Evolutionary conservation across 1,284 basidiomycete genomes (phyloP), one percentile per base, ranked within the genome.

Genomic region (Heimioporus retisporus): DNA sequence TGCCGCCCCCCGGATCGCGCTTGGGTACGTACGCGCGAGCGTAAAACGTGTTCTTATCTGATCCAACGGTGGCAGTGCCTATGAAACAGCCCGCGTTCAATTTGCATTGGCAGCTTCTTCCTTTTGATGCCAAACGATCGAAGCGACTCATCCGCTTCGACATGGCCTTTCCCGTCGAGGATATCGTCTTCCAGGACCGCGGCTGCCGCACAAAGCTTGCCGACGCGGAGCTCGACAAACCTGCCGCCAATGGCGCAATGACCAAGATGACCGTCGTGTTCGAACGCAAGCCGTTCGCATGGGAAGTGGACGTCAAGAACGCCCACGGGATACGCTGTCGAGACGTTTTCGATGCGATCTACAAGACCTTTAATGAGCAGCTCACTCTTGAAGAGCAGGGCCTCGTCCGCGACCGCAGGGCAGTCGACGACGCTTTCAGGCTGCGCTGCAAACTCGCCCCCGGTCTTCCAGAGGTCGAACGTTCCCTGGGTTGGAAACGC

Each of bases 301-400:
- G 86, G 84, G 80, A 81, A 13, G 78, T 90, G 63, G 70, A 77
- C 55, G 81, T 88, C 63, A 77, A 77, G 54, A 79, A 81, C 40
- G 64, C 77, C 28, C 73, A 72, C 46, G 86, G 85, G 4, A 78
- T 88, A 28, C 79, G 83, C 40, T 84, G 86, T 70, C 75, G 83
- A 21, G 89, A 91, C 64, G 82, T 91, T 40, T 89, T 87, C 71
- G 73, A 83, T 54, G 84, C 82, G 21, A 87, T 91, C 25, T 83
- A 86, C 71, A 80, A 85, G 53, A 77, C 81, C 14, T 88, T 84
- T 63, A 75, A 82, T 54, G 73, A 77, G 51, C 77, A 79, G 19
- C 76, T 90, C 70, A 86, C 85, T 4, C 64, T 61, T 16, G 75
- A 77, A 28, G 79, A 81, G 53, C 85, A 83, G 69, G 75, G 79